Evolutionary conservation across 805 yeast genomes (phyloP), one percentile per base, ranked within the genome.

Genomic region (Candida argentea): DNA sequence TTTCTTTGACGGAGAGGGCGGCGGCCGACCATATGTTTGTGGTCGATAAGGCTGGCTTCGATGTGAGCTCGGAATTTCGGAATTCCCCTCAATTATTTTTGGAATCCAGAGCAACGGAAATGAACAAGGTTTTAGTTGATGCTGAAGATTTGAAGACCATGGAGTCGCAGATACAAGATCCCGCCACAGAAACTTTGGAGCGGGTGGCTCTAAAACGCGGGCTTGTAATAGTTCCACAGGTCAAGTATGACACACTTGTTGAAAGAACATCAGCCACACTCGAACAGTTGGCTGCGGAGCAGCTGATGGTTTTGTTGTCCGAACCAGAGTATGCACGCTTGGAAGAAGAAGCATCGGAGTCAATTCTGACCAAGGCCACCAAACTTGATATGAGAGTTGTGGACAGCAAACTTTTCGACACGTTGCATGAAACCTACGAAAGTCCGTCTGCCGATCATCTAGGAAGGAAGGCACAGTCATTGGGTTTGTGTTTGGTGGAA

Each of bases 311-410:
- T 4, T 26, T 36, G 7, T 17, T 32, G 11, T 24, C 34, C 4
- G 41, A 42, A 14, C 34, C 37, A 14, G 39, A 47, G 24, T 52
- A 58, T 31, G 66, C 68, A 33, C 42, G 46, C 8, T 42, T 78
- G 8, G 76, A 78, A 9, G 63, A 66, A 16, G 59, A 69, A 28
- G 44, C 44, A 2, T 34, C 27, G 22, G 37, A 37, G 28, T 11
- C 44, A 5, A 30, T 47, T 20, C 41, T 43, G 20, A 26, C 31
- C 7, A 40, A 35, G 22, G 50, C 46, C 5, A 16, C 27, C 4
- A 21, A 24, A 4, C 31, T 20, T 7, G 35, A 39, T 16, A 36
- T 43, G 48, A 37, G 35, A 29, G 38, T 48, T 14, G 31, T 50
- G 2, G 33, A 38, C 3, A 34, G 35, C 17, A 41, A 35, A 15